Percentiles rank a stretch among this genome's conserved stretches.
These are phyloP conservation scores for Chrysochromulina tobinii DNA, from an alignment of 78 protist species.

Conservation along the genomic window DNA sequence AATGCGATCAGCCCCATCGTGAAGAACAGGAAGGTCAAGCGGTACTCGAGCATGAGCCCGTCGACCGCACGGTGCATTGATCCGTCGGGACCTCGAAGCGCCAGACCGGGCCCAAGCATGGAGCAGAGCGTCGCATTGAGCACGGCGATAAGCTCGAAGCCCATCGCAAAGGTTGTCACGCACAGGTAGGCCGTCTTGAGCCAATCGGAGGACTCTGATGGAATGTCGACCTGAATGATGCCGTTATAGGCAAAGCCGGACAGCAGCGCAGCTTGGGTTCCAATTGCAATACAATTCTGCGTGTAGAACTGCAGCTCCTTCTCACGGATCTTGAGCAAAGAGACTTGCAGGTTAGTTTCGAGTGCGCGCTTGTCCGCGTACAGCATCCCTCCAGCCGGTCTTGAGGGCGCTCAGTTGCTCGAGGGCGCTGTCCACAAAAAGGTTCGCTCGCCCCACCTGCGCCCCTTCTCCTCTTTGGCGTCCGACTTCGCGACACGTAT, in stretches of 20 bases:
- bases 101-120: conserved; percentile 24
- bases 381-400: neutral
- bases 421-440: no score
- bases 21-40: conserved; percentile 19
- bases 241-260: conserved; percentile 11
- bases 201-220: neutral
- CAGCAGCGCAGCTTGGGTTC: conserved; percentile 22
- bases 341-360: neutral
- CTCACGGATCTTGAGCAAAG: conserved; percentile 10
- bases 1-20: neutral
- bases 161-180: neutral
- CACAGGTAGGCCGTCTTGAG: neutral
- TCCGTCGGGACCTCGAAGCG: conserved; percentile 23
- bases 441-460: no score
- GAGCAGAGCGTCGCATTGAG: neutral
- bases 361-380: conserved; percentile 26
- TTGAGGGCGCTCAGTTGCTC: no score
- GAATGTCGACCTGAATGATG: conserved; percentile 25
- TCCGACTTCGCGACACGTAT: no score
- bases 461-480: no score
- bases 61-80: conserved; percentile 24
- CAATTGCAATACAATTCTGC: neutral
- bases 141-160: conserved; percentile 11
- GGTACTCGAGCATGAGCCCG: conserved; percentile 4
- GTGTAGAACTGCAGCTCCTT: conserved; percentile 22